Evolutionary conservation across 495 filamentous ascomycete genomes (phyloP), one percentile per base, ranked within the genome.

Genomic region (Aspergillus diversus): DNA sequence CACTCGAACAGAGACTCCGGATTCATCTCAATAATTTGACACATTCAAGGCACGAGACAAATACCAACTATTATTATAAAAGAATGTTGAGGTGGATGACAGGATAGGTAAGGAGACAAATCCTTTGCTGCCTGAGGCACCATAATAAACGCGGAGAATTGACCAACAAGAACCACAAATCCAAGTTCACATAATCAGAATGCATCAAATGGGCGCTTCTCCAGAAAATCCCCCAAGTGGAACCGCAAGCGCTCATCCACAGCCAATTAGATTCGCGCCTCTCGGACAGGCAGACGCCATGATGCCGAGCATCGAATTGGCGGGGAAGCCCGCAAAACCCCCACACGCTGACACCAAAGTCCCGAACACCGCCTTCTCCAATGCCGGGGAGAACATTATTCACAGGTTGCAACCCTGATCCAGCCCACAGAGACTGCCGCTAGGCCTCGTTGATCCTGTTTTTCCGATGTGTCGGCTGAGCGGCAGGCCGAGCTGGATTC

Each of bases 281-380:
- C 33, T 16, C 34, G 9, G 54, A 53, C 54, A 35, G 51, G 47
- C 15, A 55, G 39, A 5, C 32, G 4, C 13, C 46, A 33, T 51
- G 17, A 7, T 27, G 12, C 33, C 8, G 37, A 55, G 47, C n/a
- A 9, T 59, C 48, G 47, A 52, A 52, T 64, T 55, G 34, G 66
- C 63, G 66, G 66, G 63, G 66, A 68, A 63, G 60, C 64, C 65
- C 53, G 52, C 61, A 64, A 62, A 58, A 47, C 27, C 60, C 64
- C 63, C 68, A 63, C 66, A 68, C 60, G 59, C 11, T 16, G 9
- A 5, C 5, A 21, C 9, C 4, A 8, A 43, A 33, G 50, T 63
- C 55, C 74, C 68, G 71, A 69, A 71, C 70, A 75, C 75, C 75
- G 73, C 75, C 72, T 71, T 64, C 39, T 53, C 48, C 52, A 55